Evolutionary conservation across 2,329 filamentous ascomycete species (phyloP).

Genomic region (Diaporthe sp.): DNA sequence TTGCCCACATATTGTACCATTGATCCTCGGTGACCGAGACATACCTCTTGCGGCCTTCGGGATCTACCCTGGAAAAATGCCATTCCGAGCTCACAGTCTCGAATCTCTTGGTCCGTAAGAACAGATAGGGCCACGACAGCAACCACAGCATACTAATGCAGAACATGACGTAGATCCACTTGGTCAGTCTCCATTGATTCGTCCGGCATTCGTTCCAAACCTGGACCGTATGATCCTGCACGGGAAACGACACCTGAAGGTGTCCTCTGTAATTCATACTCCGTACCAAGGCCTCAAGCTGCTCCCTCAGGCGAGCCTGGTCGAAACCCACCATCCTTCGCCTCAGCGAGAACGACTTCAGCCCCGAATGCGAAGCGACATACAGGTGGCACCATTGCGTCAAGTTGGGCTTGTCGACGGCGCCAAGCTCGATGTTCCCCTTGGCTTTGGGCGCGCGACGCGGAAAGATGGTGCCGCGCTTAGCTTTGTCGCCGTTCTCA

Average conservation of each 20-base stretch:
- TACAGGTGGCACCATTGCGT: conserved; percentile 78
- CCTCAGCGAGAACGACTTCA: conserved; percentile 69
- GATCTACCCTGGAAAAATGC: conserved; percentile 61
- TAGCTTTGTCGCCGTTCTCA: conserved; percentile 70
- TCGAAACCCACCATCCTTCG: conserved; percentile 73
- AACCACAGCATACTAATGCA: conserved; percentile 77
- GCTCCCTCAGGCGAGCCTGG: conserved; percentile 62
- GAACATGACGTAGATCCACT: conserved; percentile 75
- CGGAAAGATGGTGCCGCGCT: conserved; percentile 74
- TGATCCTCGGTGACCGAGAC: conserved; percentile 68
- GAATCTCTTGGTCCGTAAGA: conserved; percentile 76
- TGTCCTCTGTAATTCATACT: conserved; percentile 77
- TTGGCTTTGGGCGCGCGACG: conserved; percentile 61
- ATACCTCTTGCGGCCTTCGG: conserved; percentile 59
- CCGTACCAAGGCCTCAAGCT: conserved; percentile 70
- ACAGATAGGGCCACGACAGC: conserved; percentile 78
- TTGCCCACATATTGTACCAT: conserved; percentile 74
- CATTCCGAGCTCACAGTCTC: conserved; percentile 74
- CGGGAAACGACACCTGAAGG: conserved; percentile 70
- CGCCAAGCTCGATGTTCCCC: conserved; percentile 56
- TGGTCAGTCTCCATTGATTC: conserved; percentile 75
- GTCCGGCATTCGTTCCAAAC: conserved; percentile 74
- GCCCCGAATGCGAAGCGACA: conserved; percentile 67
- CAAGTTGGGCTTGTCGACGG: conserved; percentile 54
- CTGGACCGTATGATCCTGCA: conserved; percentile 68